Evolutionary conservation across 1,284 basidiomycete species (phyloP).

Genomic region (Cryptococcus deneoformans): DNA sequence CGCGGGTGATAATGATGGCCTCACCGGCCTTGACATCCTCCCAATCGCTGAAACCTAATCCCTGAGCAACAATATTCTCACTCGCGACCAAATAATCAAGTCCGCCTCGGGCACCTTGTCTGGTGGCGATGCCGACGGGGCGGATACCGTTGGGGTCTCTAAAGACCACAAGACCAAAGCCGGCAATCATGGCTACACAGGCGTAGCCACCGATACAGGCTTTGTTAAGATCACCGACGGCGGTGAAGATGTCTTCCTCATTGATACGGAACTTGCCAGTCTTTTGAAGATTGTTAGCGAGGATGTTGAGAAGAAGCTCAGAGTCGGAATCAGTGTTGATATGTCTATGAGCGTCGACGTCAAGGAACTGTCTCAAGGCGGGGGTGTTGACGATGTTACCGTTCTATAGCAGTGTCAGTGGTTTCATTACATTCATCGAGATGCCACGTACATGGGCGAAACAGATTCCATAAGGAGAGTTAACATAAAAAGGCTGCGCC

Average conservation of each 20-base stretch:
- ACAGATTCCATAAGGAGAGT: conserved; percentile 91
- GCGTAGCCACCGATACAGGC: conserved; percentile 92
- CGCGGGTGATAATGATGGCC: conserved; percentile 90
- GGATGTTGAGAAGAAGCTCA: conserved; percentile 94
- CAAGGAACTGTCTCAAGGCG: conserved; percentile 84
- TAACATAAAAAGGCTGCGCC: conserved; percentile 99
- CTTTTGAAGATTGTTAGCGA: conserved; percentile 96
- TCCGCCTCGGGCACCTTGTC: conserved; percentile 54
- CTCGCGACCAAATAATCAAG: conserved; percentile 89
- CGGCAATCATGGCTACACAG: conserved; percentile 89
- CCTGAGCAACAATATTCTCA: conserved; percentile 96
- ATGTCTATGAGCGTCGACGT: conserved; percentile 94
- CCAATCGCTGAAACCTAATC: conserved; percentile 86
- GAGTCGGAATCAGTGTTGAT: conserved; percentile 99
- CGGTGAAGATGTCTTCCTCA: conserved; percentile 98
- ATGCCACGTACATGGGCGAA: conserved; percentile 80
- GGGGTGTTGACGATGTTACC: conserved; percentile 96
- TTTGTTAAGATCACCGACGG: conserved; percentile 83
- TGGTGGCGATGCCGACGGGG: conserved; percentile 72
- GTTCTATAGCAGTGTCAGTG: conserved; percentile 61
- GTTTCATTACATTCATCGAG: neutral
- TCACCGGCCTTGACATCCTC: conserved; percentile 92
- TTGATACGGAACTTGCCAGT: conserved; percentile 99
- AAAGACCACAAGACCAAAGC: conserved; percentile 86
- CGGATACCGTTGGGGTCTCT: conserved; percentile 99